Evolutionary conservation across 2,329 filamentous ascomycete species (phyloP).

Genomic region (Trichoderma sp.): DNA sequence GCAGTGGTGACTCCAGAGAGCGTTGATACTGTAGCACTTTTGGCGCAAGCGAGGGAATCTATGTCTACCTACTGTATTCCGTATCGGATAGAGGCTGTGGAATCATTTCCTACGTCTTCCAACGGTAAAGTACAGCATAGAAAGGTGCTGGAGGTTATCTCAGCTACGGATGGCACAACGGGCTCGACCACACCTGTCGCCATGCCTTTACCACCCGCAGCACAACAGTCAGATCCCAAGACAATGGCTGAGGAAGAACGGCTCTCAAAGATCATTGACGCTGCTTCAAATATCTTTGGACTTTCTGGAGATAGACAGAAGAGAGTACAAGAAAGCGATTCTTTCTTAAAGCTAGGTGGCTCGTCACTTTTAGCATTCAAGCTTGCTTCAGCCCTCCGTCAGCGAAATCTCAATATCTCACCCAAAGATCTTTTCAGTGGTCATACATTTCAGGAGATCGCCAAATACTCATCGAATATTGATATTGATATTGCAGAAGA

Average conservation of each 20-base stretch:
- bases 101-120: not conserved
- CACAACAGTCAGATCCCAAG: not conserved
- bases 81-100: not conserved
- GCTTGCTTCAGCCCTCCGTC: constrained; percentile 11
- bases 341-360: constrained; percentile 10
- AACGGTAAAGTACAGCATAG: constrained; percentile 18
- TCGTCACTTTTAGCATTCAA: constrained; percentile 19
- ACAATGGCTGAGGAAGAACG: not conserved
- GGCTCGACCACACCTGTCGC: not conserved
- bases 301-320: not conserved
- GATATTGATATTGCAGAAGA: too few relatives aligned
- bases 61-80: constrained; percentile 18
- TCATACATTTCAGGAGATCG: constrained; percentile 4
- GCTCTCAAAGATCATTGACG: not conserved
- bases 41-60: not conserved
- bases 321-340: not conserved
- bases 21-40: not conserved
- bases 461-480: not conserved
- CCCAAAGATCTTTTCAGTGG: constrained; percentile 9
- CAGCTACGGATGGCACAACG: not conserved
- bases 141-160: not conserved
- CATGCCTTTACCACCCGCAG: not conserved
- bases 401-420: not conserved
- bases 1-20: constrained; percentile 16
- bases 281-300: not conserved